Percentiles rank a stretch among this genome's conserved stretches.
Conservation (phyloP, 352 stramenopile genomes). For the Phytophthora megakarya region DNA sequence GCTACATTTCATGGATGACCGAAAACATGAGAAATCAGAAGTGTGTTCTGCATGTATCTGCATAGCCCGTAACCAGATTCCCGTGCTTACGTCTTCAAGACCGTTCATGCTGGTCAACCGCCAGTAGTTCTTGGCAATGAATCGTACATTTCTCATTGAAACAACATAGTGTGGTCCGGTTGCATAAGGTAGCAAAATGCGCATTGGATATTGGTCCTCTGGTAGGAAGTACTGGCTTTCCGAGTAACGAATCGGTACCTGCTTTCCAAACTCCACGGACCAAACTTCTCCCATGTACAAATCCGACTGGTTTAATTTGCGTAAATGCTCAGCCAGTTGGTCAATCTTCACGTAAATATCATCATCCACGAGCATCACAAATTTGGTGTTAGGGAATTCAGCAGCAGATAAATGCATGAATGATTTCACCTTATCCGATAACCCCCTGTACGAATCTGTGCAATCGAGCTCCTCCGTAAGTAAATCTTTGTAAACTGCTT, state of each 20-base stretch:
- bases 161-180: slow-evolving; percentile 56
- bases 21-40: slow-evolving; percentile 19
- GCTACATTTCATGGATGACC: slow-evolving; percentile 25
- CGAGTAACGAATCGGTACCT: slow-evolving; percentile 37
- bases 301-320: background rate
- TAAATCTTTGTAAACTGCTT: slow-evolving; percentile 43
- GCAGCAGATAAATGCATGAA: slow-evolving; percentile 53
- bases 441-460: slow-evolving; percentile 50
- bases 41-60: slow-evolving; percentile 41
- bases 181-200: slow-evolving; percentile 42
- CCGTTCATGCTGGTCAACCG: slow-evolving; percentile 39
- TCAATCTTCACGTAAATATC: slow-evolving; percentile 57
- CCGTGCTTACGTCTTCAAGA: slow-evolving; percentile 69
- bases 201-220: slow-evolving; percentile 38
- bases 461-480: slow-evolving; percentile 57
- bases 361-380: slow-evolving; percentile 63
- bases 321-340: slow-evolving; percentile 18
- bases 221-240: slow-evolving; percentile 40
- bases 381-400: slow-evolving; percentile 32
- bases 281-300: slow-evolving; percentile 35
- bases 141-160: slow-evolving; percentile 49
- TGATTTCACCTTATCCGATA: slow-evolving; percentile 61
- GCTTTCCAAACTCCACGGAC: slow-evolving; percentile 16
- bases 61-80: slow-evolving; percentile 54
- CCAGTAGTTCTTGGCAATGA: slow-evolving; percentile 48